phyloP scores from a whole-genome alignment of 208 protist species.

The Acanthamoeba royreba region DNA sequence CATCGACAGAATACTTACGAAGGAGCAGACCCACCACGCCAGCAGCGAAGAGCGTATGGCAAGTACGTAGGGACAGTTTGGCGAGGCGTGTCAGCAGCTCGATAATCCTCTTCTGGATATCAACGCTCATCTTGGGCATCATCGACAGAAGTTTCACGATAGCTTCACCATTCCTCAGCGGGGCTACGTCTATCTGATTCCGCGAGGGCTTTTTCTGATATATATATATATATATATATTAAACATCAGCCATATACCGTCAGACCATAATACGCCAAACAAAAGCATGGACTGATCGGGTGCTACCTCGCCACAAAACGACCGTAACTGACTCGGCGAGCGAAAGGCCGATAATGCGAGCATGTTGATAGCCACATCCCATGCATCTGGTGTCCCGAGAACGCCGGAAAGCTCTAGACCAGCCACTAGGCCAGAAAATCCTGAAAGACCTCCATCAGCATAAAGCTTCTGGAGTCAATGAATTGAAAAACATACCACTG shows the following conservation, averaged over 20 bases:
- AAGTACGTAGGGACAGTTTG: neutral
- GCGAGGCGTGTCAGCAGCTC: neutral
- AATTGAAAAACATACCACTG: neutral
- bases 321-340: neutral
- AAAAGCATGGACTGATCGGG: neutral
- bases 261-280: neutral
- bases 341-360: neutral
- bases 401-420: neutral
- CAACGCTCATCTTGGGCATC: neutral
- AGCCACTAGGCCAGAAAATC: neutral
- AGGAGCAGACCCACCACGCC: neutral
- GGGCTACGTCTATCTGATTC: neutral
- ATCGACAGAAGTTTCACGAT: neutral
- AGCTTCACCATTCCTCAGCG: neutral
- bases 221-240: neutral
- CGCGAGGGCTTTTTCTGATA: neutral
- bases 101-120: neutral
- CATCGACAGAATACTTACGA: neutral
- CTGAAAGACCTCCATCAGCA: neutral
- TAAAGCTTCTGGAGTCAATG: neutral
- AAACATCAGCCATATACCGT: neutral
- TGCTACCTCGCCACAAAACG: neutral
- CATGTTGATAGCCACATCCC: neutral
- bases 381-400: neutral
- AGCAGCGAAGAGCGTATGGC: neutral